Base-by-base conservation (phyloP, 2,329 filamentous ascomycete genomes). In the Epichloe sibirici region DNA sequence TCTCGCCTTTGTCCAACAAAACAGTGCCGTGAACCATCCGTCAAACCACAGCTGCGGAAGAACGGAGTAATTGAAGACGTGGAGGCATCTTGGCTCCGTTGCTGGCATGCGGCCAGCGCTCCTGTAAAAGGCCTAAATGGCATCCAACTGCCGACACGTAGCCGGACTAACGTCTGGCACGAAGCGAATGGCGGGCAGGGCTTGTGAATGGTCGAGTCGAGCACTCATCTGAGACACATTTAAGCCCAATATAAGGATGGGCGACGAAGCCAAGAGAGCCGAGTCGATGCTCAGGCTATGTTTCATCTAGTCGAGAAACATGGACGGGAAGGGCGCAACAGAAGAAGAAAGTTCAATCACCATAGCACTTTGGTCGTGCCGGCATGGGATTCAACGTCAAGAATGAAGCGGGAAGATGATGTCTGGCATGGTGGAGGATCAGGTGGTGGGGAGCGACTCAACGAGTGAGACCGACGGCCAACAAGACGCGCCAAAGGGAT, bases 1-100 rank as follows among this genome's bases (percentile, higher is more conserved):
- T 69, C 66, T 69, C 62, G 65, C 61, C 62, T 65, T 61, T 62
- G 61, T 62, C 58, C 55, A 58, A 65, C 63, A 59, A 56, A 45
- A 53, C 52, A 44, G 49, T 45, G 43, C 52, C 55, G 53, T 45
- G 51, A 43, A 21, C 45, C 47, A 9, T 40, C 42, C 38, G 35
- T 42, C 43, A 50, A 31, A 43, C 43, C 9, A 46, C 17, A 23
- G 51, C 43, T 28, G 37, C 35, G 45, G 38, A 50, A 38, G 23
- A 4, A 46, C 23, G 49, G 49, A 46, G 34, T 56, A 39, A 40
- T 53, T 49, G 56, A 59, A 54, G 45, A 51, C 49, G 46, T 56
- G 55, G 57, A 54, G 53, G 40, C 51, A 54, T 51, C n/a, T 50
- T 46, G 37, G 42, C 44, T 15, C 37, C 48, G 37, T 50, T 47